A percentile compares a stretch with the other conserved stretches of the same genome.
phyloP scores from a whole-genome alignment of 139 green algal genomes.

The Micractinium conductrix region DNA sequence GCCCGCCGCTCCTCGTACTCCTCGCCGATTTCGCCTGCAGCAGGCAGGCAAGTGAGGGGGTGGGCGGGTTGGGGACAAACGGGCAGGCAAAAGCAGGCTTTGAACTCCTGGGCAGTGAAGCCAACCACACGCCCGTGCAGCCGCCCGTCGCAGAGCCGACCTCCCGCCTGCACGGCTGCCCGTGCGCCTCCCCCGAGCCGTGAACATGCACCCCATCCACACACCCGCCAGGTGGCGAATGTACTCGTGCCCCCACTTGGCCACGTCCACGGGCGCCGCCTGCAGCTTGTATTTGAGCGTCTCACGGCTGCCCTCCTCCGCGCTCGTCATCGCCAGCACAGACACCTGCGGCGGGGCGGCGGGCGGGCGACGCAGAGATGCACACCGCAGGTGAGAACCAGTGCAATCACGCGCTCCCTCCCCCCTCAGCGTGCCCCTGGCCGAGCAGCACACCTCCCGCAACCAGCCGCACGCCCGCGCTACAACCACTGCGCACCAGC shows the following conservation, averaged over 20 bases:
- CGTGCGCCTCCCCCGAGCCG: background rate
- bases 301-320: conserved; percentile 75
- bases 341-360: conserved; percentile 65
- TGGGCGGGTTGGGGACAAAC: too few relatives aligned
- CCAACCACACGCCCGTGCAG: background rate
- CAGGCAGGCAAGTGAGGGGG: too few relatives aligned
- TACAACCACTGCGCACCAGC: too few relatives aligned
- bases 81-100: too few relatives aligned
- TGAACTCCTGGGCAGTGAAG: too few relatives aligned
- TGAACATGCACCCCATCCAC: background rate
- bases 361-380: background rate
- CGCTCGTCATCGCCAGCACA: conserved; percentile 93
- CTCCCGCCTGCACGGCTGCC: too few relatives aligned
- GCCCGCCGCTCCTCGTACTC: conserved; percentile 44
- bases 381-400: too few relatives aligned
- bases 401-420: too few relatives aligned
- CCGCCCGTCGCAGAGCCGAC: background rate
- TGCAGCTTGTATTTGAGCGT: conserved; percentile 88
- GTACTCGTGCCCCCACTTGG: conserved; percentile 97
- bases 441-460: too few relatives aligned
- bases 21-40: conserved; percentile 46
- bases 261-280: conserved; percentile 51
- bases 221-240: conserved; percentile 93
- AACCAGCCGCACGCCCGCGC: too few relatives aligned
- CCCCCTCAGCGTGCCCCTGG: too few relatives aligned